Evolutionary conservation across 1,284 basidiomycete genomes (phyloP), one percentile per base, ranked within the genome.

Genomic region (Erythrobasidium hasegawianum): DNA sequence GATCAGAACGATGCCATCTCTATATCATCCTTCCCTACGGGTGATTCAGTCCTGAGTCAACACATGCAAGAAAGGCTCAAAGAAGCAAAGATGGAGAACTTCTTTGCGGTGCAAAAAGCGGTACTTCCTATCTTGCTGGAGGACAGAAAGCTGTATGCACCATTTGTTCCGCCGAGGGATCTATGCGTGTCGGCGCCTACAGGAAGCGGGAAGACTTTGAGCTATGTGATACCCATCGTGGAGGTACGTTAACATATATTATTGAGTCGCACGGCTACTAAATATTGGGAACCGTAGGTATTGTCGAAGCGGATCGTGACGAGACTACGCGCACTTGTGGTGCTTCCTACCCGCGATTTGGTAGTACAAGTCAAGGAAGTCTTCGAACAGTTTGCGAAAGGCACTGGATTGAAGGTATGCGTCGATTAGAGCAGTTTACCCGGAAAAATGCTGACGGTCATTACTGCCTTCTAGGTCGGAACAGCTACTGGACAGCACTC

Each of bases 161-260:
- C 89, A 0, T 87, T 85, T 71, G 77, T 84, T 59, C 82, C 84
- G 27, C 87, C 87, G 24, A 82, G 83, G 45, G 96, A 99, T 77
- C 82, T 94, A 9, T 95, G 94, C 73, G 89, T 96, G n/a, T 96
- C 92, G 4, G 96, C 96, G 1, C 96, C 96, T 0, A 98, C 95
- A 0, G 95, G 95, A 33, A 94, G 90, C 72, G 95, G 95, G 0
- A 98, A 98, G 80, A 98, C 95, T 0, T 82, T 98, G 20, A 90
- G 92, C 13, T 98, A 98, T 78, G 87, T 88, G 2, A 80, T 97
- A 18, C 95, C 95, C 1, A 89, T 97, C 59, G 82, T 97, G 27
- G 90, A 97, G 81, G 89, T 87, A 70, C 67, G 78, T 64, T 24
- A 57, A 64, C 18, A n/a, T n/a, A n/a, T n/a, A n/a, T n/a, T n/a